These are phyloP conservation scores for Zygoascus flipseniorum DNA, from an alignment of 805 yeast genomes.

Conservation along the genomic window DNA sequence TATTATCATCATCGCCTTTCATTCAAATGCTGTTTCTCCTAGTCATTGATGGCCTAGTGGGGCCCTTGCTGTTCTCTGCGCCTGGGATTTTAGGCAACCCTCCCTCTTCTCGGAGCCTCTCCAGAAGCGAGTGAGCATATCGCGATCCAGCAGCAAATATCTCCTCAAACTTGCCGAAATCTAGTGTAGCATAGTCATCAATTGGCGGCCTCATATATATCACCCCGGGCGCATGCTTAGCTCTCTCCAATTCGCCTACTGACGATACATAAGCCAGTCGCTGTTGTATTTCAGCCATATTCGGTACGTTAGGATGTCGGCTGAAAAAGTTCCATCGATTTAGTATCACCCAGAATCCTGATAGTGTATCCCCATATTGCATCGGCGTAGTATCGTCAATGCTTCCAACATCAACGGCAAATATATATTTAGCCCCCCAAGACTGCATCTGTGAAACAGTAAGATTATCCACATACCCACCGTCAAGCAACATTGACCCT, in stretches of 20 bases:
- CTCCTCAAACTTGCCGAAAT: constrained; percentile 86
- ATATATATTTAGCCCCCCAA: constrained; percentile 69
- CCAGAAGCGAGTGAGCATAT: constrained; percentile 56
- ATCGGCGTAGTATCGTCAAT: constrained; percentile 85
- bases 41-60: constrained; percentile 26
- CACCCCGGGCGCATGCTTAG: constrained; percentile 78
- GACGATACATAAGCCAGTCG: constrained; percentile 91
- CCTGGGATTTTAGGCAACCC: constrained; percentile 60
- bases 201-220: constrained; percentile 89
- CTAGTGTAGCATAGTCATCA: constrained; percentile 84
- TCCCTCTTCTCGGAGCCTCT: constrained; percentile 42
- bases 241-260: constrained; percentile 84
- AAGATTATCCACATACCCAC: constrained; percentile 90
- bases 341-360: constrained; percentile 84
- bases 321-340: constrained; percentile 83
- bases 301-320: constrained; percentile 78
- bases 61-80: constrained; percentile 23
- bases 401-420: constrained; percentile 95
- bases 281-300: constrained; percentile 90
- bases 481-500: constrained; percentile 90
- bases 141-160: constrained; percentile 71
- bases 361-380: constrained; percentile 85
- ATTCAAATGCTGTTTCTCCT: constrained; percentile 55
- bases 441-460: constrained; percentile 90
- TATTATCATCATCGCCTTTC: background rate